Evolutionary conservation across 495 filamentous ascomycete genomes (phyloP).

Genomic region (Letharia lupina): DNA sequence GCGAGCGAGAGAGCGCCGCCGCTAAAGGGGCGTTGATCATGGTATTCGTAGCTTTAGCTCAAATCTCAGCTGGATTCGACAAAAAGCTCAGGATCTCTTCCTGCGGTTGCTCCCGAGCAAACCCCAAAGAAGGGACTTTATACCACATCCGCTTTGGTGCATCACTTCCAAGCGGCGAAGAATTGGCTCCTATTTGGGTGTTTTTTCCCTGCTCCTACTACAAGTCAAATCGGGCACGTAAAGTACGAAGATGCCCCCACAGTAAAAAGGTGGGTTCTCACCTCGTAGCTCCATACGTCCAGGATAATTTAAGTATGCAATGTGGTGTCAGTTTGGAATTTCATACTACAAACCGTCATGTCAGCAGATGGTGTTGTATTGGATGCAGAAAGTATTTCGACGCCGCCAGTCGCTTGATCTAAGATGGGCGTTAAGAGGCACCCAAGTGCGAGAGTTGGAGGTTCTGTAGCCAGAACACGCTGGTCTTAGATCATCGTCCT

Average conservation of each 20-base stretch:
- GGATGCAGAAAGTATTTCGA: neutral
- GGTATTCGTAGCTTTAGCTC: neutral
- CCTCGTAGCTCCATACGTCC: neutral
- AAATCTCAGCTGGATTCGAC: neutral
- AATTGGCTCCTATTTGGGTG: neutral
- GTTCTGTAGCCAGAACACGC: neutral
- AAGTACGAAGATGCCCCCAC: neutral
- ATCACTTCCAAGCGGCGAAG: neutral
- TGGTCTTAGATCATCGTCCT: neutral
- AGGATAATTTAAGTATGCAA: too few relatives aligned
- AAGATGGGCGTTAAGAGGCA: neutral
- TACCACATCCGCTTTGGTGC: neutral
- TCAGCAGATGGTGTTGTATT: neutral
- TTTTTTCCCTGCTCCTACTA: neutral
- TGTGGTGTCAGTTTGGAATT: too few relatives aligned
- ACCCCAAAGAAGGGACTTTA: neutral
- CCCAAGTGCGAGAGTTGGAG: neutral
- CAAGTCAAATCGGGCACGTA: neutral
- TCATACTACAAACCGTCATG: neutral
- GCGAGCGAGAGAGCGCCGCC: constrained; percentile 36
- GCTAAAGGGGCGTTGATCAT: constrained; percentile 14
- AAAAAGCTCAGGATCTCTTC: neutral
- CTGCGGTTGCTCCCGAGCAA: too few relatives aligned
- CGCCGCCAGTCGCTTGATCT: neutral
- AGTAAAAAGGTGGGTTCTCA: neutral